Percentiles rank a stretch among this genome's conserved stretches.
phyloP scores from a whole-genome alignment of 352 stramenopile genomes.

The Phytophthora pisi region DNA sequence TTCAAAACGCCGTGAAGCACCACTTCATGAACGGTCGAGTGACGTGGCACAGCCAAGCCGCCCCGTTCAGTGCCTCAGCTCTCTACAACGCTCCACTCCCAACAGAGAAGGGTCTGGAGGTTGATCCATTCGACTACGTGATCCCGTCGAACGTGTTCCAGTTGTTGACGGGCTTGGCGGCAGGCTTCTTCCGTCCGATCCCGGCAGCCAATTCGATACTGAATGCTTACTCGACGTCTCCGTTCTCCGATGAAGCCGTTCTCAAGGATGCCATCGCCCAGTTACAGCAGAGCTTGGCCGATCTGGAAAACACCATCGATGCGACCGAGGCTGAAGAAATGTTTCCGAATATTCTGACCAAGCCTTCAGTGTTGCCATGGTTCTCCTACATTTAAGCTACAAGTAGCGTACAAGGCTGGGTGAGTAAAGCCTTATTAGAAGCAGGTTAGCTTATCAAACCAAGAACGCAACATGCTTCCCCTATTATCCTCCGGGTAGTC shows the following conservation, averaged over 20 bases:
- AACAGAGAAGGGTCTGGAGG: constrained; percentile 24
- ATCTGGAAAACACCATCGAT: constrained; percentile 40
- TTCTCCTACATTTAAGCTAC: constrained; percentile 34
- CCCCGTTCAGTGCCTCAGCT: constrained; percentile 30
- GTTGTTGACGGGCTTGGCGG: constrained; percentile 29
- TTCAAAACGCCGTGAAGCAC: constrained; percentile 42
- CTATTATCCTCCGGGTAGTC: no score
- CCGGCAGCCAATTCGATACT: constrained; percentile 24
- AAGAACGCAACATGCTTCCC: no score
- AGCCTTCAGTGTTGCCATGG: constrained; percentile 33
- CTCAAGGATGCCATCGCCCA: constrained; percentile 23
- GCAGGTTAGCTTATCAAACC: no score
- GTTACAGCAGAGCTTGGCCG: constrained; percentile 28
- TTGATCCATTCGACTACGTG: constrained; percentile 42
- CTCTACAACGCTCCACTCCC: constrained; percentile 37
- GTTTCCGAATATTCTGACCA: constrained; percentile 60
- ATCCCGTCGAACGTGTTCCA: constrained; percentile 43
- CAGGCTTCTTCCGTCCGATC: constrained; percentile 29
- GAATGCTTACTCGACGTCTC: constrained; percentile 21
- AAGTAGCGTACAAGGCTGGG: no score
- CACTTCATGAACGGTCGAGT: constrained; percentile 46
- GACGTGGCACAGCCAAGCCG: constrained; percentile 38
- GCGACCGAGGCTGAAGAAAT: constrained; percentile 88
- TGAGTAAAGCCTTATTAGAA: no score
- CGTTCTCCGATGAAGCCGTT: constrained; percentile 29